These are phyloP conservation scores for Mallotus nudiflorus DNA, from an alignment of 345 rosid genomes.

Conservation along the genomic window DNA sequence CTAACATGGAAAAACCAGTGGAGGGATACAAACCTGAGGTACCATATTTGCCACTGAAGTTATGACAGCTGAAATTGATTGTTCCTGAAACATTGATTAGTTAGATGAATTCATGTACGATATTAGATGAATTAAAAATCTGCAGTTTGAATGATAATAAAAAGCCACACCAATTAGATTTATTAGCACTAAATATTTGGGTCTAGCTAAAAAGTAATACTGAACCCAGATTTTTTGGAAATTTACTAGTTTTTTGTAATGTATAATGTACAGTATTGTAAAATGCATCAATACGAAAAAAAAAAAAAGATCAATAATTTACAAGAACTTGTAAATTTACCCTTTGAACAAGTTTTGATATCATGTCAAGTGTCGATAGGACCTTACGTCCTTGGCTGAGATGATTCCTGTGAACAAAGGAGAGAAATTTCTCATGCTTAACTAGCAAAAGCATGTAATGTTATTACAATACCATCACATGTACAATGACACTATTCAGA, in stretches of 20 bases:
- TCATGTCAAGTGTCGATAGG: constrained; percentile 70
- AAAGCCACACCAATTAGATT: not conserved
- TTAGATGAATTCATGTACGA: constrained; percentile 9
- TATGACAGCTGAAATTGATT: constrained; percentile 83
- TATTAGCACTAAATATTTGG: not conserved
- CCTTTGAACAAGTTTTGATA: constrained; percentile 73
- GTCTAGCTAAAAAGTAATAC: not conserved
- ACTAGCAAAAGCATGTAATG: constrained; percentile 4
- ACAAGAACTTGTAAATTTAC: constrained; percentile 41
- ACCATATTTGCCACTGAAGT: constrained; percentile 85
- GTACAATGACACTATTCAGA: not conserved
- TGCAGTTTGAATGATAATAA: not conserved
- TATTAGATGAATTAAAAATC: not conserved
- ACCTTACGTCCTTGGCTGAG: constrained; percentile 92
- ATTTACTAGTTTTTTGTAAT: not conserved
- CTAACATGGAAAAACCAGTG: constrained; percentile 10
- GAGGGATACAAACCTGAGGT: constrained; percentile 64
- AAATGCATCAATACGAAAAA: not conserved
- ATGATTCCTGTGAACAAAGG: constrained; percentile 54
- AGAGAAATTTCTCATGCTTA: constrained; percentile 6
- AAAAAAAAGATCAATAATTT: not conserved
- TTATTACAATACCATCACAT: not conserved
- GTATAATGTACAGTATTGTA: not conserved
- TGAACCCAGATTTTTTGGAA: not conserved
- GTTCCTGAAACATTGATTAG: constrained; percentile 53